phyloP scores from a whole-genome alignment of 1,284 basidiomycete species.

The Tilletia setariae region DNA sequence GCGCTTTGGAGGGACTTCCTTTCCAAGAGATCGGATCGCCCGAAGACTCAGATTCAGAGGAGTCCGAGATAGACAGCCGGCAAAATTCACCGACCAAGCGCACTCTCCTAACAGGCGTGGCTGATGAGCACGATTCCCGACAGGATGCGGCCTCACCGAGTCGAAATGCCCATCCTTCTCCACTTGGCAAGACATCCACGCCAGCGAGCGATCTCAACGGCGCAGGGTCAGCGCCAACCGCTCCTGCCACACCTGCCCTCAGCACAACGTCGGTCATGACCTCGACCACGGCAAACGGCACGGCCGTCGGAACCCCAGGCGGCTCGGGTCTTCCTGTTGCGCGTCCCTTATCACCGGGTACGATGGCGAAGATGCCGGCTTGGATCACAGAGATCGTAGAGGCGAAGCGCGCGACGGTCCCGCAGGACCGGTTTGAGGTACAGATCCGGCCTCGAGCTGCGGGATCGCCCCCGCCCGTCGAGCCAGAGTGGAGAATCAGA shows the following conservation, averaged over 20 bases:
- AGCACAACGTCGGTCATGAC: no score
- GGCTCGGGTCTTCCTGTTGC: neutral
- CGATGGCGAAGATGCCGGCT: slow-evolving; percentile 57
- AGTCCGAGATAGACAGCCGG: slow-evolving; percentile 16
- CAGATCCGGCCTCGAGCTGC: slow-evolving; percentile 27
- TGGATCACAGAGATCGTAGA: slow-evolving; percentile 70
- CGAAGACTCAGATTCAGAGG: slow-evolving; percentile 28
- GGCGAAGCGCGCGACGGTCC: slow-evolving; percentile 69
- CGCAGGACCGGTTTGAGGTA: slow-evolving; percentile 70
- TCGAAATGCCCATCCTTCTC: no score
- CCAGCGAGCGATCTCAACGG: neutral
- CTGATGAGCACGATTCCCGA: no score
- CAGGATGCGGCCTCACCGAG: no score
- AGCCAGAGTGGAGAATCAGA: slow-evolving; percentile 80
- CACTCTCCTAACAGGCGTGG: neutral
- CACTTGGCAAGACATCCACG: neutral
- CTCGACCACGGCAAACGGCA: no score
- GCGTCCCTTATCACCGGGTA: neutral
- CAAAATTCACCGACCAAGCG: slow-evolving; percentile 13
- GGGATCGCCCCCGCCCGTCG: slow-evolving; percentile 28
- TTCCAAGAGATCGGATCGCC: slow-evolving; percentile 47
- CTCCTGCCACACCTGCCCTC: no score
- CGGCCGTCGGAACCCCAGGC: no score
- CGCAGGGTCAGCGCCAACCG: neutral
- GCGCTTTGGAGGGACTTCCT: slow-evolving; percentile 29